Conservation (phyloP, 2,329 filamentous ascomycete species). For the Apiospora arundinis region DNA sequence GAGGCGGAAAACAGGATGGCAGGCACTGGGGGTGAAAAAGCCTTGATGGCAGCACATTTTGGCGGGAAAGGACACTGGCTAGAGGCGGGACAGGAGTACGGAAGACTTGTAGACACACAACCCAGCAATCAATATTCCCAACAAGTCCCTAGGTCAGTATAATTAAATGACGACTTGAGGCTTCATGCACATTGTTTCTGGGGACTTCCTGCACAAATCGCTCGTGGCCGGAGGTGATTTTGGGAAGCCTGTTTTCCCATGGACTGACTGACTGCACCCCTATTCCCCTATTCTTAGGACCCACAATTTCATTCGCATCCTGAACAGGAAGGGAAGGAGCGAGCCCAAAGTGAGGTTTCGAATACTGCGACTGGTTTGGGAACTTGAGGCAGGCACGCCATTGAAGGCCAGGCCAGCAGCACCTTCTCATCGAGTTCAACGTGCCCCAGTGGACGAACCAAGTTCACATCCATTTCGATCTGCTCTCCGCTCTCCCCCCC, state of each 20-base stretch:
- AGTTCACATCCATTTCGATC: no score
- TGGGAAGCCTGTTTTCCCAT: not conserved
- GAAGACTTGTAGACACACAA: slow-evolving; percentile 6
- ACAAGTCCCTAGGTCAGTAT: not conserved
- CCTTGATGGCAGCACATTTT: not conserved
- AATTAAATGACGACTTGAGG: not conserved
- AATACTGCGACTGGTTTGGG: not conserved
- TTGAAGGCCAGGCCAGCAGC: not conserved
- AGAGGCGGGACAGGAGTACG: slow-evolving; percentile 1
- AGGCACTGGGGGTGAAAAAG: not conserved
- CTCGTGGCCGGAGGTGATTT: not conserved
- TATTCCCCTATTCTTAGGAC: not conserved
- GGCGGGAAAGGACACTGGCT: not conserved
- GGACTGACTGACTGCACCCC: not conserved
- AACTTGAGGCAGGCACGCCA: not conserved
- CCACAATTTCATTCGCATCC: not conserved
- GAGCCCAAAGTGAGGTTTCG: not conserved
- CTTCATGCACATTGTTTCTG: no score
- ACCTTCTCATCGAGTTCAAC: not conserved
- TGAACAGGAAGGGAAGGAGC: slow-evolving; percentile 7
- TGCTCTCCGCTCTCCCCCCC: no score
- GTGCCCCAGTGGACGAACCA: not conserved
- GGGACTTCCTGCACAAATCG: no score
- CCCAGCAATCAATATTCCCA: not conserved
- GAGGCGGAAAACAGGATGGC: not conserved